Conservation (phyloP, 768 basidiomycete genomes). For the Hemileccinum rubropunctum region DNA sequence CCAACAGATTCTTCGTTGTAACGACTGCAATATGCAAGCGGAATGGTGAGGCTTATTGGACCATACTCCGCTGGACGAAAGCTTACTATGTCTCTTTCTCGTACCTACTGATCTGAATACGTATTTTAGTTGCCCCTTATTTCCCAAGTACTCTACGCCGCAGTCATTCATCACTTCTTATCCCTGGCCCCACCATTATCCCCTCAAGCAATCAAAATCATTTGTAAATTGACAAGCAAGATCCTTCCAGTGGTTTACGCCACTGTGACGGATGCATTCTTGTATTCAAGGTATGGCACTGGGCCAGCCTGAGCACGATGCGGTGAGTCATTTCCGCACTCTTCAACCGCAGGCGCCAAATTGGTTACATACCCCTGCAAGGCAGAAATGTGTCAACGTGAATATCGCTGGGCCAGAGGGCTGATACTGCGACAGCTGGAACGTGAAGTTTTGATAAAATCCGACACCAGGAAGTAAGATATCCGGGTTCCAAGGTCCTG, state of each 20-base stretch:
- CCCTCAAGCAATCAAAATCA: too few relatives aligned
- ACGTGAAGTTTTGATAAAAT: constrained; percentile 22
- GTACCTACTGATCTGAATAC: too few relatives aligned
- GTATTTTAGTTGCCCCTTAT: too few relatives aligned
- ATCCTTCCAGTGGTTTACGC: neutral
- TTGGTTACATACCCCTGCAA: constrained; percentile 10
- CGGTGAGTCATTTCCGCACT: neutral
- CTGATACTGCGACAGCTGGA: constrained; percentile 10
- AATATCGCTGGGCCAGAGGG: constrained; percentile 15
- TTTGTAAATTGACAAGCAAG: too few relatives aligned
- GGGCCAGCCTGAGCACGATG: constrained; percentile 10
- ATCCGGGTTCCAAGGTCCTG: constrained; percentile 16
- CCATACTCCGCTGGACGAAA: too few relatives aligned
- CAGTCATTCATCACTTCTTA: too few relatives aligned
- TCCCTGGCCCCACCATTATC: too few relatives aligned
- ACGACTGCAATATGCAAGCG: too few relatives aligned
- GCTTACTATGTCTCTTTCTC: too few relatives aligned
- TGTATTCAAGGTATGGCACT: constrained; percentile 20
- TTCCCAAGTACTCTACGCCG: too few relatives aligned
- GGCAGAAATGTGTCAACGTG: constrained; percentile 16
- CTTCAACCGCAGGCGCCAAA: neutral
- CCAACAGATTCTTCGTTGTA: too few relatives aligned
- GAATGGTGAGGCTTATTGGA: too few relatives aligned
- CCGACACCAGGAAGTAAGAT: constrained; percentile 2
- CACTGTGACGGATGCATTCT: constrained; percentile 14